Conservation (phyloP, 768 basidiomycete species). For the Nevesoporus exiguus region DNA sequence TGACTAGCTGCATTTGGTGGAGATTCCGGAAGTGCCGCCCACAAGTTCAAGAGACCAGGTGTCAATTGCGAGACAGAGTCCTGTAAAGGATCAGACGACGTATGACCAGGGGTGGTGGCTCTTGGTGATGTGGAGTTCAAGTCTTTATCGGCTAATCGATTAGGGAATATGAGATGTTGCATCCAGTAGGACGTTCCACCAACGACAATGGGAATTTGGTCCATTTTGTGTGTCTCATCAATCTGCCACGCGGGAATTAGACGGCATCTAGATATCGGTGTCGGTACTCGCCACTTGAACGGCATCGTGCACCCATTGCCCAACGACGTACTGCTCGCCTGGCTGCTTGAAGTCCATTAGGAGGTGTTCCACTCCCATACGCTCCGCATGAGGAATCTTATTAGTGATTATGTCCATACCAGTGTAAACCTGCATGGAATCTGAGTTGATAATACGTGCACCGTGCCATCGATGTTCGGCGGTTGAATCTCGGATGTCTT, state of each 20-base stretch:
- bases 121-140: slow-evolving; percentile 4
- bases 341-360: slow-evolving; percentile 87
- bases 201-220: slow-evolving; percentile 81
- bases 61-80: slow-evolving; percentile 45
- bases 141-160: slow-evolving; percentile 48
- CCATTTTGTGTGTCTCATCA: slow-evolving; percentile 58
- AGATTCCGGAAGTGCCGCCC: slow-evolving; percentile 54
- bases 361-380: slow-evolving; percentile 79
- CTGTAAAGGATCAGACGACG: slow-evolving; percentile 37
- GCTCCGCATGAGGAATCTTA: slow-evolving; percentile 78
- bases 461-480: slow-evolving; percentile 46
- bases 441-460: slow-evolving; percentile 87
- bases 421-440: slow-evolving; percentile 94
- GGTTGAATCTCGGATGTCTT: slow-evolving; percentile 9
- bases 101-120: background rate
- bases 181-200: slow-evolving; percentile 98
- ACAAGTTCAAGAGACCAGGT: slow-evolving; percentile 46
- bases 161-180: slow-evolving; percentile 90
- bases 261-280: background rate
- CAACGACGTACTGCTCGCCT: slow-evolving; percentile 82
- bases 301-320: slow-evolving; percentile 86
- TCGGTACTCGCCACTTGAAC: slow-evolving; percentile 57
- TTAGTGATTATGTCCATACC: slow-evolving; percentile 95
- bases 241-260: slow-evolving; percentile 47
- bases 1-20: slow-evolving; percentile 54